Evolutionary conservation across 2,329 filamentous ascomycete genomes (phyloP), one percentile per base, ranked within the genome.

Genomic region (Venturia oleaginea): DNA sequence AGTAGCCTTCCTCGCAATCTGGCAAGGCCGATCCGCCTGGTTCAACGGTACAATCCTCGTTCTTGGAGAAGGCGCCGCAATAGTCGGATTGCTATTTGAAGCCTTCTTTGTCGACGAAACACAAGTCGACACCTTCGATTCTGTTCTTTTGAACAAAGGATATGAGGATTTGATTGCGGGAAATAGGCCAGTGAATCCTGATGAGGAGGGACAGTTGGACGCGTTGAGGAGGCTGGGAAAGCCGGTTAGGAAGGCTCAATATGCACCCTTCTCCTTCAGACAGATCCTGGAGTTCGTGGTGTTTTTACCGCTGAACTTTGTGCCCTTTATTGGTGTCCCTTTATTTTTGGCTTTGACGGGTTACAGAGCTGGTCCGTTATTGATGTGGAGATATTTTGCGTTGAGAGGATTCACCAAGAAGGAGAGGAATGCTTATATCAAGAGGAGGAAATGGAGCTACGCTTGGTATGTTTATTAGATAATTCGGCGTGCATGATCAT

Each of bases 321-420:
- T 97, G 19, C 93, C 93, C 0, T 85, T 88, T 59, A 84, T 91
- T 17, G 93, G 93, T 19, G 89, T 89, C 0, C 90, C 91, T 0
- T 82, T 94, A 67, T 99, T 97, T 74, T 83, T 99, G 66, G 76
- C 96, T 64, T 83, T 96, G 68, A 97, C 92, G 0, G 94, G 93
- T 1, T 91, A 92, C 59, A 83, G 93, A 32, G 85, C 91, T 5
- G 93, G 94, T 0, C 94, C 93, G 38, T 84, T 97, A 34, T 88
- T 94, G 64, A 92, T 97, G 70, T 94, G 92, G 80, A 82, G 94
- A 65, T 97, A 94, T 81, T 97, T 92, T 73, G 85, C 92, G 70
- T 80, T 99, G 60, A 81, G 87, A 48, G 90, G 87, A 0, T 81
- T 95, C 68, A 83, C 83, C 48, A 91, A 87, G 74, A 86, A 88